Base-by-base conservation (phyloP, 2,329 filamentous ascomycete species). In the Diaporthe sp. region DNA sequence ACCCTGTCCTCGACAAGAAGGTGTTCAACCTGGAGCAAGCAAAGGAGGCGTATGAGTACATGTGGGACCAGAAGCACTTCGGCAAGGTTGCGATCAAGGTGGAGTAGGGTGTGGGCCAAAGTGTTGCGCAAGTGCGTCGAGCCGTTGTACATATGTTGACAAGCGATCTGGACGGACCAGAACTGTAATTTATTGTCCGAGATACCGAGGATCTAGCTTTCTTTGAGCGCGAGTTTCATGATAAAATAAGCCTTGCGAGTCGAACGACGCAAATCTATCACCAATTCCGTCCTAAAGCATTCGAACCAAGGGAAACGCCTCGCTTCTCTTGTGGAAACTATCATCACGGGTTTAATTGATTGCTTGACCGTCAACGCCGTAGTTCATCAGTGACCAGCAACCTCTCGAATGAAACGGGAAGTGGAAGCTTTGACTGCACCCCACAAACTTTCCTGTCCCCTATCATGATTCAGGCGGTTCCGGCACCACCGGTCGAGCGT, bases 41-140 rank as follows among this genome's bases (percentile, higher is more conserved):
- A 0, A 80, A 79, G 75, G 82, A 85, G 72, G 89, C 89, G 0
- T 91, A 89, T 79, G 82, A 89, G 72, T 88, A 90, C 75, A 86
- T 89, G 85, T 85, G 85, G 86, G 85, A 82, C 33, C 83, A 89
- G 80, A 87, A 86, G 77, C 89, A 91, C 78, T 85, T 90, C 72
- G 89, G 89, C 67, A 91, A 91, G 81, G 77, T 91, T 57, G 82
- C 82, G 3, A 87, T 91, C 77, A 86, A 86, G 79, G 84, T 89
- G 57, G 79, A 82, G 68, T 84, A 80, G 78, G n/a, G 19, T 6
- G 7, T 7, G 15, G 28, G 2, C 33, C 3, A 38, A 40, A 28
- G n/a, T 38, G 33, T 7, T 54, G 12, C 30, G 19, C 5, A 19
- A 50, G 45, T 52, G n/a, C 17, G 15, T 52, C 8, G 64, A 25